Percentiles rank a stretch among this genome's conserved stretches.
These are phyloP conservation scores for Globisporangium radiosum DNA, from an alignment of 352 stramenopile genomes.

Conservation along the genomic window DNA sequence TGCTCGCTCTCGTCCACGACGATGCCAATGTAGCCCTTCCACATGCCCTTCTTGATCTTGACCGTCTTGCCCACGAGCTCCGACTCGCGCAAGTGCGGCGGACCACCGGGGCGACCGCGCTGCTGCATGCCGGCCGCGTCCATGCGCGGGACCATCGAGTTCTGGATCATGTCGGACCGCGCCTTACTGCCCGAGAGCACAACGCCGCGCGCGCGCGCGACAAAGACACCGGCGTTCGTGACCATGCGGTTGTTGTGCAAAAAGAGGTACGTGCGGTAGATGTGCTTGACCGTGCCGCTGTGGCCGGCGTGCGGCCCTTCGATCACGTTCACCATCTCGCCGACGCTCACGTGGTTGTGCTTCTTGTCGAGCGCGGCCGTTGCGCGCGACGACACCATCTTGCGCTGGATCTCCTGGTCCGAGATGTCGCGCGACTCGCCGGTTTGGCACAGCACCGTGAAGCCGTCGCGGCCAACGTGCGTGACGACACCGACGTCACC, in stretches of 20 bases:
- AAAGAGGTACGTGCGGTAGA: slow-evolving; percentile 86
- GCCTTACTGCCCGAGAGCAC: slow-evolving; percentile 84
- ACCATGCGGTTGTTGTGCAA: slow-evolving; percentile 89
- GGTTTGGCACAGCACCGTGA: slow-evolving; percentile 86
- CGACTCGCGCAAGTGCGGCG: slow-evolving; percentile 44
- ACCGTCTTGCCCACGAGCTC: slow-evolving; percentile 86
- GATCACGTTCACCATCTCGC: slow-evolving; percentile 87
- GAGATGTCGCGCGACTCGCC: slow-evolving; percentile 76
- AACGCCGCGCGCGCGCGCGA: slow-evolving; percentile 76
- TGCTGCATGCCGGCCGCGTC: slow-evolving; percentile 32
- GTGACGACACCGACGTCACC: slow-evolving; percentile 88
- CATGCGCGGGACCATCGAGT: slow-evolving; percentile 67
- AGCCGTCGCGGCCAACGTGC: slow-evolving; percentile 83
- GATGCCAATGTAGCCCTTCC: slow-evolving; percentile 91
- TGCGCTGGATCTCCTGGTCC: slow-evolving; percentile 87
- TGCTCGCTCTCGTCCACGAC: slow-evolving; percentile 85
- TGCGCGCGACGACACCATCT: slow-evolving; percentile 78
- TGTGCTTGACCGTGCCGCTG: slow-evolving; percentile 89
- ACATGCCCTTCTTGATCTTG: slow-evolving; percentile 88
- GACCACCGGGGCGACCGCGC: slow-evolving; percentile 27
- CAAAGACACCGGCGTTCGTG: slow-evolving; percentile 85
- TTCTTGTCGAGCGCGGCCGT: slow-evolving; percentile 84
- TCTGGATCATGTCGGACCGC: slow-evolving; percentile 81
- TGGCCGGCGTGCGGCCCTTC: slow-evolving; percentile 76
- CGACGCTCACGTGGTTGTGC: slow-evolving; percentile 85